Evolutionary conservation across 2,329 filamentous ascomycete genomes (phyloP).

Genomic region (Pseudohalonectria lignicola): DNA sequence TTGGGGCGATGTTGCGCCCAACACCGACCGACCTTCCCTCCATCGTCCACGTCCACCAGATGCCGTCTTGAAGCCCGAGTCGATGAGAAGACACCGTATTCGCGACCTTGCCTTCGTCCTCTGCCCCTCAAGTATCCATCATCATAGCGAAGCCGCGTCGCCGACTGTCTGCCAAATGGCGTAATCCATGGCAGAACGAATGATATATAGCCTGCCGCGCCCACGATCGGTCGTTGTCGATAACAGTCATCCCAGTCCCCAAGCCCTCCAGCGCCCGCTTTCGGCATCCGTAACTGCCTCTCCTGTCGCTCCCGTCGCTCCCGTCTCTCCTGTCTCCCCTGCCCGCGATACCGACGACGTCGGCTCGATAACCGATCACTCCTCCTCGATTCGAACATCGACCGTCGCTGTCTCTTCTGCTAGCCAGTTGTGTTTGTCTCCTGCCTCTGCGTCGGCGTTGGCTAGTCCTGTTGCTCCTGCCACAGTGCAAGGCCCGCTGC

Average conservation of each 20-base stretch:
- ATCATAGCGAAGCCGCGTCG: background rate
- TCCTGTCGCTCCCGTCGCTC: background rate
- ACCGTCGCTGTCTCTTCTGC: background rate
- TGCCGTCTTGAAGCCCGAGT: no score
- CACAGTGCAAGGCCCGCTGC: background rate
- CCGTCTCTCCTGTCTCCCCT: no score
- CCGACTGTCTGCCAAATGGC: conserved; percentile 39
- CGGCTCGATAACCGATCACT: no score
- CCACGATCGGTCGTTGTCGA: conserved; percentile 39
- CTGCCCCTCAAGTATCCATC: background rate
- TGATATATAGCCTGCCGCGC: conserved; percentile 23
- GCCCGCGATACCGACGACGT: no score
- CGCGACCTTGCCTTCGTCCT: no score
- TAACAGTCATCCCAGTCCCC: conserved; percentile 26
- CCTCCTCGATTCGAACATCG: background rate
- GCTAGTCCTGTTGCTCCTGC: conserved; percentile 1
- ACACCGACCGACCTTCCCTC: no score
- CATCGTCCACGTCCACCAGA: no score
- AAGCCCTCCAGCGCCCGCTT: conserved; percentile 2
- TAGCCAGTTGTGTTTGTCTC: no score
- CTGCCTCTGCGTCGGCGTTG: background rate
- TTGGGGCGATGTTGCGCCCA: no score
- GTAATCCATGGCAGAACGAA: conserved; percentile 61
- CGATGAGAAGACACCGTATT: no score
- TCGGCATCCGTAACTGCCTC: conserved; percentile 1